phyloP scores from a whole-genome alignment of 1,139 yeast genomes.

The Candida labiduridarum region DNA sequence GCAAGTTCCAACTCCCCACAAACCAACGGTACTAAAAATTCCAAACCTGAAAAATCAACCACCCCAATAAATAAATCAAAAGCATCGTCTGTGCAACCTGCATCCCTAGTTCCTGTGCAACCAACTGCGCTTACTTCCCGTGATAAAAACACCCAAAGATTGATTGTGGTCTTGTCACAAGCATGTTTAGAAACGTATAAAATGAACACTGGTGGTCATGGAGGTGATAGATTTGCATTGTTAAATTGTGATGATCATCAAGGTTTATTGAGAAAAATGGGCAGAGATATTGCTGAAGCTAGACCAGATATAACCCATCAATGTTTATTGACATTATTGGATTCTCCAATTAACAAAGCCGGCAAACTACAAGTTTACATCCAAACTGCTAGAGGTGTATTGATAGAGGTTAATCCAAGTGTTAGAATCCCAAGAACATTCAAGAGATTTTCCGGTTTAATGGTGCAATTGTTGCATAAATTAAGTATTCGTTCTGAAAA shows the following conservation, averaged over 20 bases:
- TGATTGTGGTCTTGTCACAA: constrained; percentile 89
- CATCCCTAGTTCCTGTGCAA: constrained; percentile 80
- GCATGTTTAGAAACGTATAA: constrained; percentile 96
- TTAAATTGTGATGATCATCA: constrained; percentile 98
- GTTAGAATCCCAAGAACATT: constrained; percentile 98
- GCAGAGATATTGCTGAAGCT: constrained; percentile 95
- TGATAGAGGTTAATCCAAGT: constrained; percentile 92
- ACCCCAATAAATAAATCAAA: constrained; percentile 31
- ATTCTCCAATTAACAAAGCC: constrained; percentile 96
- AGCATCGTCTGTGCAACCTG: constrained; percentile 48
- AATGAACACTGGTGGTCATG: constrained; percentile 71
- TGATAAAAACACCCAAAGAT: constrained; percentile 80
- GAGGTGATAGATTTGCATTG: constrained; percentile 90
- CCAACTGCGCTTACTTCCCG: constrained; percentile 80
- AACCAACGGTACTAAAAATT: not conserved
- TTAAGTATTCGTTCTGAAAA: constrained; percentile 91
- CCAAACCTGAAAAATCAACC: constrained; percentile 1
- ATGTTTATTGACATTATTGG: constrained; percentile 88
- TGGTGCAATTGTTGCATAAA: constrained; percentile 94
- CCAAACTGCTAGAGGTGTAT: constrained; percentile 92
- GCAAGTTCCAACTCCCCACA: not conserved
- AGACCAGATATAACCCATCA: constrained; percentile 98
- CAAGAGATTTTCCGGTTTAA: constrained; percentile 93
- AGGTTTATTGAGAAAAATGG: constrained; percentile 92
- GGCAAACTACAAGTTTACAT: constrained; percentile 95